These are phyloP conservation scores for Pelargonium cotyledonis DNA, from an alignment of 441 rosid genomes.

Conservation along the genomic window DNA sequence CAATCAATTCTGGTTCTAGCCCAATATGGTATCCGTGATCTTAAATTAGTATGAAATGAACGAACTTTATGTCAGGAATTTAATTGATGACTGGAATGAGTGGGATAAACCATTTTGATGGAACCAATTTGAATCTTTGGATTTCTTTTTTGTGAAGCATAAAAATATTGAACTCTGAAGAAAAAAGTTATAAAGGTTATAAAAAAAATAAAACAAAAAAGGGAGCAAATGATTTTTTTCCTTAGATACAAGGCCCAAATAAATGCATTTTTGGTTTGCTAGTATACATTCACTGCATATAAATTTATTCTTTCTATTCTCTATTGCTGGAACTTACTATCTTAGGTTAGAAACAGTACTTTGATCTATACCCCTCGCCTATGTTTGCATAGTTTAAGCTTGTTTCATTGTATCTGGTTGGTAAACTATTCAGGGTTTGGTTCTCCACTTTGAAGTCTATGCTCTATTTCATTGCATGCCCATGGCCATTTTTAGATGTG, in stretches of 20 bases:
- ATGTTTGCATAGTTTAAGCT: not conserved
- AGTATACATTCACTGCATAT: not conserved
- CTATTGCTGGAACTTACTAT: not conserved
- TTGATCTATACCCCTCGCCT: not conserved
- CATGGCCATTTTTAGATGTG: not conserved
- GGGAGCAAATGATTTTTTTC: not conserved
- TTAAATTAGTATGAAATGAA: not conserved
- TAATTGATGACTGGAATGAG: not conserved
- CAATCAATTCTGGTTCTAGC: not conserved
- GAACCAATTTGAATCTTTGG: not conserved
- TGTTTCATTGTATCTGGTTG: not conserved
- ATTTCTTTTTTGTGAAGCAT: no score
- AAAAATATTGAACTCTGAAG: not conserved
- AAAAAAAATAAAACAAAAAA: no score
- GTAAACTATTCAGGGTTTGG: not conserved
- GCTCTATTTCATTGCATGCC: not conserved
- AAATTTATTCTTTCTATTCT: not conserved
- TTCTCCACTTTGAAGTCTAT: conserved; percentile 1
- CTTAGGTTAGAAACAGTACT: not conserved
- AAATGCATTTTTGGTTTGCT: not conserved
- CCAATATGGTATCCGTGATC: not conserved
- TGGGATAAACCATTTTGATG: not conserved
- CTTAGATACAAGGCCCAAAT: not conserved
- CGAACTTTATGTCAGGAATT: not conserved
- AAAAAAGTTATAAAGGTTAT: not conserved